Base-by-base conservation (phyloP, 1,139 yeast genomes). In the Pneumocystis sp. region DNA sequence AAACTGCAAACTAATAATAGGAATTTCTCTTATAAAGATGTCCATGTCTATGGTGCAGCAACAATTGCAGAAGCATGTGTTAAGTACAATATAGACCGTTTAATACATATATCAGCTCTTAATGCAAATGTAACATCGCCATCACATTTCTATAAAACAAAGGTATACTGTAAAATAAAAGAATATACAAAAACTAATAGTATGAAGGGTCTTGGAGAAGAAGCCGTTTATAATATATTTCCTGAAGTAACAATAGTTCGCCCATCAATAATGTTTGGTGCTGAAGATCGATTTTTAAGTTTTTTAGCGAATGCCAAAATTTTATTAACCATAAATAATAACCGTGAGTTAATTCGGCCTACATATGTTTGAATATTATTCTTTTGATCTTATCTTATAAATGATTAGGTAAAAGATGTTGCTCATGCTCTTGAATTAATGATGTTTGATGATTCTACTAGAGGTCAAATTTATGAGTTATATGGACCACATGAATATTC, bases 201-300 rank as follows among this genome's bases (percentile, higher is more conserved):
- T 35, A 25, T 19, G n/a, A n/a, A 62, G 61, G 95, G 89, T 67
- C 77, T 85, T 65, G 93, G 89, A 68, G 96, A 89, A 77, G 80
- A 83, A 73, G 82, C 82, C 42, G 95, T 86, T 59, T 79, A 81
- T 69, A 88, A 84, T 64, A 81, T 82, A 65, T 75, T 82, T 66
- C 95, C 96, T 44, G 87, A 84, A 71, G 81, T 89, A 63, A 89
- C 96, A 45, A 87, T 89, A 73, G 95, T 89, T 61, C 85, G 96
- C 76, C 96, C 96, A 15, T 84, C 88, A 29, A 89, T 88, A 68
- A 81, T 88, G 83, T 89, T 77, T 73, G 95, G 95, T 60, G 80
- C 86, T 74, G 87, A 86, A 74, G 93, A 87, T 74, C 79, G 81
- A 70, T 83, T 89, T 74, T 79, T 89, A 72, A 85, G 85, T 77